Evolutionary conservation across 371 early-diverging fungal species (phyloP), one percentile per base, ranked within the genome.

Genomic region (Amoeboaphelidium protococcarum): DNA sequence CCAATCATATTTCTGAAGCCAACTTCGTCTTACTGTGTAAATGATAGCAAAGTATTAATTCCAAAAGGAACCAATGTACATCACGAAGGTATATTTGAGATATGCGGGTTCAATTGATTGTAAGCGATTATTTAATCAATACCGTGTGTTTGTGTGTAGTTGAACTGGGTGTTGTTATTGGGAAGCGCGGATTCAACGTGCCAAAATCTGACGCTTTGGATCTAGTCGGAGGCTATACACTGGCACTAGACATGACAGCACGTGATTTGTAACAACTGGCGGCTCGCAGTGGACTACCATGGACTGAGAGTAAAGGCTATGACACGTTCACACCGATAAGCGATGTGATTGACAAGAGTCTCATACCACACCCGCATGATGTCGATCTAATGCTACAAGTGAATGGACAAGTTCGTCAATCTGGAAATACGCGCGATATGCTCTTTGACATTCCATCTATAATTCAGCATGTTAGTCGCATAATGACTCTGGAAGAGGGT

Each of bases 1-100:
- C 90, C 90, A 21, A 78, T 90, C 59, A 81, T 87, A 60, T 92
- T 92, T 55, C 67, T 92, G 45, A 92, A 92, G 66, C 94, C 94
- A 12, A 74, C 85, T 2, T 76, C 83, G 40, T 84, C 86, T 12
- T 86, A 75, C 51, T 61, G 83, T 66, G 13, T 62, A 21, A 23
- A 69, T 25, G 77, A 77, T 3, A 73, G 72, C 3, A 65, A 62
- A 44, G 77, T 92, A 45, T 82, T 82, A 54, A 66, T 86, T 25
- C 90, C 89, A 2, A 56, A 56, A 21, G 80, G 78, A 10, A 71
- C 72, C 47, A 68, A 69, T 44, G 82, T 89, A 12, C 89, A 91
- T 54, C 88, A 91, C 55, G 92, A 91, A 61, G 60, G 76, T 75
- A 54, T 23, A 37, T 50, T 3, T 23, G 22, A 40, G 23, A 2